Conservation (phyloP, 2,329 filamentous ascomycete species). For the Pseudogymnoascus sp. region DNA sequence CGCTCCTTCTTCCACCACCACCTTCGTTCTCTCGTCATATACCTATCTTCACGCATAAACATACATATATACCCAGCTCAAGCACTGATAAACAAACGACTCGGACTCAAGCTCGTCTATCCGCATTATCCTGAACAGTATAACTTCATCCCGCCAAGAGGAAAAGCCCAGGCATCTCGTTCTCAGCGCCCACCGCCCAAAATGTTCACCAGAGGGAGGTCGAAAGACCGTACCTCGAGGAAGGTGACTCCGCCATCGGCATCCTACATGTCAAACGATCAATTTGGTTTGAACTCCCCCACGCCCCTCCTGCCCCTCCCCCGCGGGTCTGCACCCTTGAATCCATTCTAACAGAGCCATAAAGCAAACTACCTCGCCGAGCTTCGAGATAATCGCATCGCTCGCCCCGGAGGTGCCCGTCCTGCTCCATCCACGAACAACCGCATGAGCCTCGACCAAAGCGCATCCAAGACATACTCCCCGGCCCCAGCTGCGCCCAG, state of each 20-base stretch:
- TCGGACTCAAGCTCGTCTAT: background rate
- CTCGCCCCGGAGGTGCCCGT: conserved; percentile 62
- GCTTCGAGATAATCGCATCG: conserved; percentile 58
- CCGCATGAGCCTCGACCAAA: background rate
- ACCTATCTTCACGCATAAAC: background rate
- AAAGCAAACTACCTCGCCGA: conserved; percentile 62
- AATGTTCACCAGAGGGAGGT: conserved; percentile 24
- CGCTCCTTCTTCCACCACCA: background rate
- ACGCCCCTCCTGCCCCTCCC: conserved; percentile 14
- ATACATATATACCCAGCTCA: background rate
- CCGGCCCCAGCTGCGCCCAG: background rate
- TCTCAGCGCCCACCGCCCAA: background rate
- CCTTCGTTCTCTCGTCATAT: background rate
- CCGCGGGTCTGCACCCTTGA: background rate
- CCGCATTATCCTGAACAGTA: background rate
- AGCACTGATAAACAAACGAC: background rate
- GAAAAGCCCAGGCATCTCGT: background rate
- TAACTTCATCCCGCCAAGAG: background rate
- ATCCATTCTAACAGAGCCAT: conserved; percentile 15
- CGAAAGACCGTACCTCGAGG: conserved; percentile 29
- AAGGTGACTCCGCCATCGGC: conserved; percentile 54
- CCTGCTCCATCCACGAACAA: conserved; percentile 41
- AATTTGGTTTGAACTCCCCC: conserved; percentile 47
- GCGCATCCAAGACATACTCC: background rate
- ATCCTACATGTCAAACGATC: conserved; percentile 57